Conservation (phyloP, 2,329 filamentous ascomycete genomes). For the Pseudopyricularia cyperi region DNA sequence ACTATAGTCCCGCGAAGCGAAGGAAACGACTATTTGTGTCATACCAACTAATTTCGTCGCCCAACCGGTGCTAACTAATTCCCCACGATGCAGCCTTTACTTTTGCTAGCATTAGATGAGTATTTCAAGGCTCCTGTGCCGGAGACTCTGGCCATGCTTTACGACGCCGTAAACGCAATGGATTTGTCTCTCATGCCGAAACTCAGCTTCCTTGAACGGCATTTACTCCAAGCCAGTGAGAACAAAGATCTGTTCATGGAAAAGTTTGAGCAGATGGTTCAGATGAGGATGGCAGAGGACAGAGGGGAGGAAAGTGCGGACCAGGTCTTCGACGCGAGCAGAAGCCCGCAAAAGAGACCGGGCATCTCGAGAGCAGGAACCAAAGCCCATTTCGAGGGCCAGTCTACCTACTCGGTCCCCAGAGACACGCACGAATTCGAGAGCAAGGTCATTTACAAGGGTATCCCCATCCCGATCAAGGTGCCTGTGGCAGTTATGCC, state of each 20-base stretch:
- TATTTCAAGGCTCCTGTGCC: constrained; percentile 88
- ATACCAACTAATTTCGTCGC: neutral
- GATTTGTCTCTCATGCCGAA: constrained; percentile 87
- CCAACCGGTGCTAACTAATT: neutral
- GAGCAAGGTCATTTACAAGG: constrained; percentile 89
- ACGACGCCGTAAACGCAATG: constrained; percentile 91
- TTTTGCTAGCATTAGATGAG: constrained; percentile 84
- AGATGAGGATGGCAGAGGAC: constrained; percentile 63
- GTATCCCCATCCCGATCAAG: constrained; percentile 92
- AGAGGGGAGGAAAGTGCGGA: constrained; percentile 28
- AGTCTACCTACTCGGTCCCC: constrained; percentile 59
- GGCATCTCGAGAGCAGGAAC: constrained; percentile 48
- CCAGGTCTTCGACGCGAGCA: constrained; percentile 30
- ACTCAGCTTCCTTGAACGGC: constrained; percentile 69
- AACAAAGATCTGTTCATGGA: constrained; percentile 95
- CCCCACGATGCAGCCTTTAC: constrained; percentile 50
- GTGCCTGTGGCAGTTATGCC: constrained; percentile 86
- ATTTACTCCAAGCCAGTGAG: constrained; percentile 79
- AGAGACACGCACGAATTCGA: constrained; percentile 97
- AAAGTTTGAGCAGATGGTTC: constrained; percentile 91
- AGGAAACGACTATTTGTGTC: neutral
- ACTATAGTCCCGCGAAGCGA: neutral
- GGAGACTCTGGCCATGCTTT: constrained; percentile 78
- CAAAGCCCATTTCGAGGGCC: constrained; percentile 47
- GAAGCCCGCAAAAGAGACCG: constrained; percentile 30